Evolutionary conservation across 1,139 yeast species (phyloP).

Genomic region (Pichia sp.): DNA sequence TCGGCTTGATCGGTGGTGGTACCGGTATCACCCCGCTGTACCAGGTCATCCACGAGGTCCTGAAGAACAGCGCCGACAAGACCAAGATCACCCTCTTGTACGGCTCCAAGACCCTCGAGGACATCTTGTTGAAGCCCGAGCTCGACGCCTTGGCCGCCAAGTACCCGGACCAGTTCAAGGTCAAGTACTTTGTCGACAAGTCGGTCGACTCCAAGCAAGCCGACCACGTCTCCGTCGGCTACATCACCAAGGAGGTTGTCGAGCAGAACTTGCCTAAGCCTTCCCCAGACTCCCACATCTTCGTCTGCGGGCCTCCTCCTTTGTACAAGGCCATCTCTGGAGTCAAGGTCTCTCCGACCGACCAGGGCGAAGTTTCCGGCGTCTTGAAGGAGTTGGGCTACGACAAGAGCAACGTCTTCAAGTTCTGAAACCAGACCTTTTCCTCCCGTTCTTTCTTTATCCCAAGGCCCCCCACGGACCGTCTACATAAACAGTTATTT

Average conservation of each 20-base stretch:
- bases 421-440: conserved; percentile 51
- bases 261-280: conserved; percentile 50
- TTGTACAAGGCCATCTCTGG: conserved; percentile 85
- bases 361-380: conserved; percentile 94
- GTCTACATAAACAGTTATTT: not conserved
- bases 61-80: conserved; percentile 74
- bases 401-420: conserved; percentile 82
- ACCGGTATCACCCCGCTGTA: conserved; percentile 93
- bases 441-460: not conserved
- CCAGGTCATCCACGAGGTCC: conserved; percentile 71
- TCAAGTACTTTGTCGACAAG: conserved; percentile 78
- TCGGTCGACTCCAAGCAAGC: conserved; percentile 33
- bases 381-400: conserved; percentile 83
- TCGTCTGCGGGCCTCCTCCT: conserved; percentile 92
- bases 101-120: conserved; percentile 73
- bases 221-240: conserved; percentile 44
- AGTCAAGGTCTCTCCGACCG: conserved; percentile 75
- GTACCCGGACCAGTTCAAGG: conserved; percentile 70
- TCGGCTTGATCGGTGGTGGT: conserved; percentile 92
- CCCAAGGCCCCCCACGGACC: not conserved
- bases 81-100: conserved; percentile 78
- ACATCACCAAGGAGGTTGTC: conserved; percentile 67
- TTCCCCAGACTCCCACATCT: conserved; percentile 55
- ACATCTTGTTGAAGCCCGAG: conserved; percentile 73
- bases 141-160: conserved; percentile 61